Evolutionary conservation across 306 rosid species (phyloP).

Genomic region (Lotus japonicus): DNA sequence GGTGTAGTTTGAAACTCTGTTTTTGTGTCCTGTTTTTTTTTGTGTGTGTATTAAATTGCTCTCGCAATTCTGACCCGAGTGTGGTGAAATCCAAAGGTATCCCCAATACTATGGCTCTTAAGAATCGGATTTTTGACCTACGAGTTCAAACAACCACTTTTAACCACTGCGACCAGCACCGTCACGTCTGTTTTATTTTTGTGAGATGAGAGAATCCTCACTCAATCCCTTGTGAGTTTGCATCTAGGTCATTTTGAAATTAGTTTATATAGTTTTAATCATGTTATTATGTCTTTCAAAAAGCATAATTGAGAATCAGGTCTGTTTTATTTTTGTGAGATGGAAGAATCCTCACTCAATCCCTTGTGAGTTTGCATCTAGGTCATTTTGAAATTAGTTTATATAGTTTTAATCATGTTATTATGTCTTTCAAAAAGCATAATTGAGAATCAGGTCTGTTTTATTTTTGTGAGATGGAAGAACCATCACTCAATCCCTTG

Average conservation of each 20-base stretch:
- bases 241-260: neutral
- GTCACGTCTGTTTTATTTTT: too few relatives aligned
- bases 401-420: neutral
- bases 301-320: neutral
- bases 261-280: neutral
- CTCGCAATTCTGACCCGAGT: too few relatives aligned
- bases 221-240: neutral
- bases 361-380: neutral
- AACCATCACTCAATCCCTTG: neutral
- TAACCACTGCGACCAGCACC: too few relatives aligned
- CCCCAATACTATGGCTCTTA: too few relatives aligned
- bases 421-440: neutral
- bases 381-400: neutral
- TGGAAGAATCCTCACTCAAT: neutral
- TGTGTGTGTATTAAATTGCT: neutral
- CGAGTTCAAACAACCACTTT: too few relatives aligned
- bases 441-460: neutral
- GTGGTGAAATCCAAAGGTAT: too few relatives aligned
- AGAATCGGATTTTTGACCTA: too few relatives aligned
- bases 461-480: too few relatives aligned
- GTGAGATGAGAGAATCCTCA: neutral
- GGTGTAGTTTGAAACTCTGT: neutral
- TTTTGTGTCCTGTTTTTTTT: constrained; percentile 15
- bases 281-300: neutral
- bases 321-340: too few relatives aligned